Evolutionary conservation across 805 yeast genomes (phyloP).

Genomic region (Vanderwaltozyma tropicalis): DNA sequence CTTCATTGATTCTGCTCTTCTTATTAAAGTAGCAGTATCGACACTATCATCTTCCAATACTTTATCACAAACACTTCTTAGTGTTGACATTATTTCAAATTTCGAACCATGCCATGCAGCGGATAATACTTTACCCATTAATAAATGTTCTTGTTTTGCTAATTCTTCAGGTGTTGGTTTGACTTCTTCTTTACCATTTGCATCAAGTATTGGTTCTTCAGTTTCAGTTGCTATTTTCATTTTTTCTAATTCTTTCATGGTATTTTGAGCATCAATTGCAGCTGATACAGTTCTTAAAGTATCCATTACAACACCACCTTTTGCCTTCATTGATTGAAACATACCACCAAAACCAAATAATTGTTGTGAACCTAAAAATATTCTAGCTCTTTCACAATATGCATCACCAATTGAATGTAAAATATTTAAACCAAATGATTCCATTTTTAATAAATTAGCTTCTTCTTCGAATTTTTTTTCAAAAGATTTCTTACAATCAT

Average conservation of each 20-base stretch:
- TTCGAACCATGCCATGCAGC: conserved; percentile 82
- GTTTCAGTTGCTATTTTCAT: conserved; percentile 44
- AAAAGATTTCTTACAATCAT: conserved; percentile 54
- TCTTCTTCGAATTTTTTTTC: conserved; percentile 60
- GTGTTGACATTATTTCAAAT: conserved; percentile 65
- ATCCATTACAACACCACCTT: conserved; percentile 63
- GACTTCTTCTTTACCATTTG: conserved; percentile 42
- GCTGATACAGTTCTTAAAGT: conserved; percentile 60
- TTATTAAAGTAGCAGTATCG: conserved; percentile 35
- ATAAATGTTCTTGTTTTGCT: conserved; percentile 61
- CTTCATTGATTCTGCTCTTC: conserved; percentile 54
- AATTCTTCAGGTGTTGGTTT: conserved; percentile 53
- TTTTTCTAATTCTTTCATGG: conserved; percentile 62
- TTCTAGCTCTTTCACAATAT: conserved; percentile 53
- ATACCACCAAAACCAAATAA: conserved; percentile 62
- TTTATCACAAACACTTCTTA: conserved; percentile 59
- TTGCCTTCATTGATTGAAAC: conserved; percentile 61
- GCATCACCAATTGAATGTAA: conserved; percentile 66
- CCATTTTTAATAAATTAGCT: conserved; percentile 73
- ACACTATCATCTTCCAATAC: conserved; percentile 50
- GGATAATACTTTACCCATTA: conserved; percentile 70
- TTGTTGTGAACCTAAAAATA: conserved; percentile 55
- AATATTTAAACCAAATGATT: conserved; percentile 76
- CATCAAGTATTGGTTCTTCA: conserved; percentile 34
- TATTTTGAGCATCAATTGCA: conserved; percentile 69